Percentiles rank a stretch among this genome's conserved stretches.
Evolutionary conservation across 176 grass and related monocot species (phyloP).

Genomic region (Cocos nucifera): DNA sequence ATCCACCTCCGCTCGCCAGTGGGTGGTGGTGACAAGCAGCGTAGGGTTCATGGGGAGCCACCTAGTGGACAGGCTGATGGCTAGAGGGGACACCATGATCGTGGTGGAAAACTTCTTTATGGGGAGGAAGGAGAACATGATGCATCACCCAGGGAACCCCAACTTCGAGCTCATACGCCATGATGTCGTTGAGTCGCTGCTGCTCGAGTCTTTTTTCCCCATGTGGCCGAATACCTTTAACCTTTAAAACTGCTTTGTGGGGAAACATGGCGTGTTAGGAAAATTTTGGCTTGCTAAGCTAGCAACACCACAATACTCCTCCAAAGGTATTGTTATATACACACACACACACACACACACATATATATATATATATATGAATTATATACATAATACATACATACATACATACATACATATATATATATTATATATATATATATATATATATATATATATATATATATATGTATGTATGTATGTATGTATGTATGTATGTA

Average conservation of each 20-base stretch:
- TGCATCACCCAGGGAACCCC: constrained; percentile 57
- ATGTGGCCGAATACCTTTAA: constrained; percentile 86
- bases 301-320: constrained; percentile 85
- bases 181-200: constrained; percentile 87
- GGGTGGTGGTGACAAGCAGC: constrained; percentile 51
- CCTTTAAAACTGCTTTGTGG: too few relatives aligned
- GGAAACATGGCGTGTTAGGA: too few relatives aligned
- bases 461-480: too few relatives aligned
- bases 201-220: constrained; percentile 80
- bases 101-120: constrained; percentile 96
- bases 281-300: too few relatives aligned
- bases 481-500: too few relatives aligned
- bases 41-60: constrained; percentile 86
- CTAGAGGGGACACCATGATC: constrained; percentile 69
- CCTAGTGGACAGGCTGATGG: constrained; percentile 64
- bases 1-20: constrained; percentile 9
- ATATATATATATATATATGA: too few relatives aligned
- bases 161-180: constrained; percentile 79
- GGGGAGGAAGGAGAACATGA: constrained; percentile 68
- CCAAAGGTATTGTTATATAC: too few relatives aligned
- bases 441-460: too few relatives aligned
- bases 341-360: too few relatives aligned
- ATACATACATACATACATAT: too few relatives aligned
- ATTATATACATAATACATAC: too few relatives aligned
- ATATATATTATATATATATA: too few relatives aligned